phyloP scores from a whole-genome alignment of 116 monocot genomes.

The Iris pallida region DNA sequence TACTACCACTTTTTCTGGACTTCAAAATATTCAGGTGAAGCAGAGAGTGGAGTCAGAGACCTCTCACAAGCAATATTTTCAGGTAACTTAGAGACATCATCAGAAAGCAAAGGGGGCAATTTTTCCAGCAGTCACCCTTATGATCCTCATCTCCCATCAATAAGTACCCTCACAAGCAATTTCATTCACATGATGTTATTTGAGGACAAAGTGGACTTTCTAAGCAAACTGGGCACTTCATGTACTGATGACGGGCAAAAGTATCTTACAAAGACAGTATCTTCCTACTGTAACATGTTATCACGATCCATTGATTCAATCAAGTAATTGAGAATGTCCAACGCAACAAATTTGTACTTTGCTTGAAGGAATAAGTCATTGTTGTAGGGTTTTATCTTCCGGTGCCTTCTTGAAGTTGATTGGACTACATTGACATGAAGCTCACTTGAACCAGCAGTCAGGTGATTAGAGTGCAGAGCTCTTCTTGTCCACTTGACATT shows the following conservation, averaged over 20 bases:
- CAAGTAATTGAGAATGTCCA: slow-evolving; percentile 56
- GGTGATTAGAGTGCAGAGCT: slow-evolving; percentile 11
- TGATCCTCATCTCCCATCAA: too few species aligned
- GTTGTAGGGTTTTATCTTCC: slow-evolving; percentile 79
- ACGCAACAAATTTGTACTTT: slow-evolving; percentile 82
- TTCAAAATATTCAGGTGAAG: slow-evolving; percentile 12
- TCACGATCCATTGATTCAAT: slow-evolving; percentile 78
- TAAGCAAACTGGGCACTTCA: slow-evolving; percentile 95
- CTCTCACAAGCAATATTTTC: background rate
- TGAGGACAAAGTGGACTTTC: too few species aligned
- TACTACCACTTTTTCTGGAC: slow-evolving; percentile 19
- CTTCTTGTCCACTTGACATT: slow-evolving; percentile 4
- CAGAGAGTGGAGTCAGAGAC: background rate
- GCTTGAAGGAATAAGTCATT: slow-evolving; percentile 94
- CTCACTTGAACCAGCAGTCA: slow-evolving; percentile 18
- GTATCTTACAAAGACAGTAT: slow-evolving; percentile 73
- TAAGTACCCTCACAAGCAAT: slow-evolving; percentile 75
- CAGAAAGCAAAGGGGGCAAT: slow-evolving; percentile 88
- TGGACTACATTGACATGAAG: slow-evolving; percentile 35
- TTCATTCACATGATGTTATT: slow-evolving; percentile 94
- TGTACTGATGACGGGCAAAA: slow-evolving; percentile 42
- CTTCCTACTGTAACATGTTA: slow-evolving; percentile 93
- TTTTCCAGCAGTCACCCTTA: too few species aligned
- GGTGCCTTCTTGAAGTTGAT: slow-evolving; percentile 50
- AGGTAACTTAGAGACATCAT: slow-evolving; percentile 43